Base-by-base conservation (phyloP, 1,139 yeast species). In the Candida pseudoviswanathii region DNA sequence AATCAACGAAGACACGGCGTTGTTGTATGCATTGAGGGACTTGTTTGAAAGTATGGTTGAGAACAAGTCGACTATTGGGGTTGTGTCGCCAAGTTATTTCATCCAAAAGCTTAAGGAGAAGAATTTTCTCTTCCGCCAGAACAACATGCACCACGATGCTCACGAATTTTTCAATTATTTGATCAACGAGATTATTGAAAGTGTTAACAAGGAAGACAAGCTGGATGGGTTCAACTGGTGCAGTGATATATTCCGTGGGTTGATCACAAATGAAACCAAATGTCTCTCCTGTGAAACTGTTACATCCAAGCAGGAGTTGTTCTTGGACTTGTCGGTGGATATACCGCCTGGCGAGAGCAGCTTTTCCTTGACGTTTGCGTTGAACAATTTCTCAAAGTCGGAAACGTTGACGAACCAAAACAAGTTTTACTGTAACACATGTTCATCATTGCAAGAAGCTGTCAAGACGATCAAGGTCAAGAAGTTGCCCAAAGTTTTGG, bases 71-170 rank as follows among this genome's bases (percentile, higher is more conserved):
- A 75, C 80, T 26, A 84, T 82, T 2, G 98, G 98, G 2, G 90
- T 94, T 6, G 92, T 90, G 0, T 88, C 96, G 1, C 97, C 98
- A 0, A 71, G 75, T 31, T 79, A 81, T 59, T 80, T 94, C 46
- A 82, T 94, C 45, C 85, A 84, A 44, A 85, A 86, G 47, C 73
- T 92, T 48, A 91, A 91, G 65, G 82, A 81, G 50, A 91, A 89
- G 59, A 94, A 94, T 64, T 88, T 84, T 58, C 72, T 94, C 57
- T 94, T 94, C 65, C 77, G 96, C 54, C 88, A 91, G 52, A 85
- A 88, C 47, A 76, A 76, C 53, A 91, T 92, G 96, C 99, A 94
- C 66, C 99, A 94, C 64, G 99, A 94, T 73, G 97, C 99, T 2
- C 99, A 94, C 67, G 99, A 94, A 66, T 94, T 94, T 66, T 79